Evolutionary conservation across 129 eudicot species (phyloP).

Genomic region (Heracleum sosnowskyi): DNA sequence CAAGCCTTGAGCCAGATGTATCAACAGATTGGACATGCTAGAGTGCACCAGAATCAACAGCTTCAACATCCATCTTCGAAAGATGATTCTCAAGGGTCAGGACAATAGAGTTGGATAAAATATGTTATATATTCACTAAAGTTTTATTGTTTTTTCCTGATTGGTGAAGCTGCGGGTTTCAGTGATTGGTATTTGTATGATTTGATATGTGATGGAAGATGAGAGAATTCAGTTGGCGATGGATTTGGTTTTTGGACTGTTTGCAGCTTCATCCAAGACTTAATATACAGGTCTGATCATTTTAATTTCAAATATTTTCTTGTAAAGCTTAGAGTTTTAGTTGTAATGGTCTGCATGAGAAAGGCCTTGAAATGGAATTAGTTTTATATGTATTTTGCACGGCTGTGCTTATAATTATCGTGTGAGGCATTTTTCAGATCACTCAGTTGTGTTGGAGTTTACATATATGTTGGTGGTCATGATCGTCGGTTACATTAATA

Average conservation of each 20-base stretch:
- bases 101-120: conserved; percentile 22
- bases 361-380: conserved; percentile 13
- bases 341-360: conserved; percentile 16
- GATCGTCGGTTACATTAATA: neutral
- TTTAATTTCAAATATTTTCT: neutral
- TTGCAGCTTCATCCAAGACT: conserved; percentile 6
- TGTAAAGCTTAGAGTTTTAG: conserved; percentile 23
- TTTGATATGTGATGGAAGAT: neutral
- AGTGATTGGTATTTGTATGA: neutral
- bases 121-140: neutral
- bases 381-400: neutral
- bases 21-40: conserved; percentile 72
- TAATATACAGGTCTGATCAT: conserved; percentile 6
- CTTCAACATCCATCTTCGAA: conserved; percentile 34
- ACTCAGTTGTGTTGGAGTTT: neutral
- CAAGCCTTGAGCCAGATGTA: conserved; percentile 63
- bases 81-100: conserved; percentile 83
- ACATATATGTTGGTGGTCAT: neutral
- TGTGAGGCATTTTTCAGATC: neutral
- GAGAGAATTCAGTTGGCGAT: neutral
- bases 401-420: conserved; percentile 7
- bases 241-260: conserved; percentile 5
- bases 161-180: neutral
- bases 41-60: conserved; percentile 46
- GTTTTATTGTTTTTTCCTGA: neutral